These are phyloP conservation scores for Thymus quinquecostatus DNA, from an alignment of 257 asterid species.

Conservation along the genomic window DNA sequence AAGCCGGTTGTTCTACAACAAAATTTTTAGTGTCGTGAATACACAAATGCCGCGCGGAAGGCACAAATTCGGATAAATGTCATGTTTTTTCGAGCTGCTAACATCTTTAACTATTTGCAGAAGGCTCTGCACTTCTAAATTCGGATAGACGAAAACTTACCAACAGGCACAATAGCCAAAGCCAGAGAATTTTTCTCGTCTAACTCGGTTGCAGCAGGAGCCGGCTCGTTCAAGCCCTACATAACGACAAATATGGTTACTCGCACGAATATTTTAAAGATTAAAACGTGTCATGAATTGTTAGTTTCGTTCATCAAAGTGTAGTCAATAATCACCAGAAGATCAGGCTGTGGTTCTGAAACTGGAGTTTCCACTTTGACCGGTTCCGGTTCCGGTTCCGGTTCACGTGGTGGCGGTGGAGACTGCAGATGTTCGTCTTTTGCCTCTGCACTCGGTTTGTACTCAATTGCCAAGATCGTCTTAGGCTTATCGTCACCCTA, in stretches of 20 bases:
- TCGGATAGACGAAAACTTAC: constrained; percentile 41
- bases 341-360: constrained; percentile 64
- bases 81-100: no score
- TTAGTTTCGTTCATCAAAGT: not conserved
- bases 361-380: constrained; percentile 62
- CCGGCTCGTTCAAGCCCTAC: constrained; percentile 73
- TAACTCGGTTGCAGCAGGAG: constrained; percentile 76
- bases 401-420: constrained; percentile 44
- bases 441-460: constrained; percentile 64
- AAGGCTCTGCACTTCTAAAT: no score
- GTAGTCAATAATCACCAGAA: constrained; percentile 53
- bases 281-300: not conserved
- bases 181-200: constrained; percentile 93
- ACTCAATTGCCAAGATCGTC: constrained; percentile 75
- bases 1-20: constrained; percentile 56
- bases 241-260: constrained; percentile 25
- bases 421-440: constrained; percentile 60
- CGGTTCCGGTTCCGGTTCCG: constrained; percentile 56
- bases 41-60: no score
- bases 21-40: no score
- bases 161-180: constrained; percentile 87
- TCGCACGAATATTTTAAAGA: not conserved
- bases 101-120: not conserved
- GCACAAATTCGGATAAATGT: no score
- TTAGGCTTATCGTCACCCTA: constrained; percentile 70